Percentiles rank a stretch among this genome's conserved stretches.
phyloP scores from a whole-genome alignment of 208 protist species.

The Histomonas meleagridis region DNA sequence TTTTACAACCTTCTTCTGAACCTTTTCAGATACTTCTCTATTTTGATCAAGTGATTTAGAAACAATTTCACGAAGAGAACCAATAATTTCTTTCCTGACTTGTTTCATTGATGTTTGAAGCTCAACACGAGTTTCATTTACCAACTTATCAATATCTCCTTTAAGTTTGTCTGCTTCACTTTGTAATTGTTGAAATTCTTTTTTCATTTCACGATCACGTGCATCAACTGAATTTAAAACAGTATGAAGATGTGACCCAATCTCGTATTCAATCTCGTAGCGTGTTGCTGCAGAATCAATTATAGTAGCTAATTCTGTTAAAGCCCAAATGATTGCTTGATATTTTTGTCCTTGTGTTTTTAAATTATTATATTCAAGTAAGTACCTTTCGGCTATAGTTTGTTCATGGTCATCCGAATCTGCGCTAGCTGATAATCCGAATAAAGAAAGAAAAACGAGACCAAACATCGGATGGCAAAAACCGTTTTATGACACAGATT shows the following conservation, averaged over 20 bases:
- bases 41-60: background rate
- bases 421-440: no score
- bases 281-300: constrained; percentile 22
- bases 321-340: constrained; percentile 22
- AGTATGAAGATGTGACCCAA: constrained; percentile 5
- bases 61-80: background rate
- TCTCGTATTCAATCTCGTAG: constrained; percentile 34
- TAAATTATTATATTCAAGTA: constrained; percentile 18
- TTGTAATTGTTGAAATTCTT: constrained; percentile 25
- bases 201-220: constrained; percentile 30
- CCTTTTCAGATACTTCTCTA: background rate
- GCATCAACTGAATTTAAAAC: constrained; percentile 11
- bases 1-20: background rate
- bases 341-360: constrained; percentile 32
- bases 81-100: constrained; percentile 28
- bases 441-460: no score
- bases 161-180: background rate
- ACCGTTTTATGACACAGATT: no score
- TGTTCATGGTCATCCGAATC: background rate
- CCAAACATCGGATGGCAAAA: no score
- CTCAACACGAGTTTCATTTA: background rate
- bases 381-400: background rate
- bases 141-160: constrained; percentile 9
- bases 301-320: background rate
- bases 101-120: constrained; percentile 7